Evolutionary conservation across 139 green algal species (phyloP).

Genomic region (Zygnema circumcarinatum): DNA sequence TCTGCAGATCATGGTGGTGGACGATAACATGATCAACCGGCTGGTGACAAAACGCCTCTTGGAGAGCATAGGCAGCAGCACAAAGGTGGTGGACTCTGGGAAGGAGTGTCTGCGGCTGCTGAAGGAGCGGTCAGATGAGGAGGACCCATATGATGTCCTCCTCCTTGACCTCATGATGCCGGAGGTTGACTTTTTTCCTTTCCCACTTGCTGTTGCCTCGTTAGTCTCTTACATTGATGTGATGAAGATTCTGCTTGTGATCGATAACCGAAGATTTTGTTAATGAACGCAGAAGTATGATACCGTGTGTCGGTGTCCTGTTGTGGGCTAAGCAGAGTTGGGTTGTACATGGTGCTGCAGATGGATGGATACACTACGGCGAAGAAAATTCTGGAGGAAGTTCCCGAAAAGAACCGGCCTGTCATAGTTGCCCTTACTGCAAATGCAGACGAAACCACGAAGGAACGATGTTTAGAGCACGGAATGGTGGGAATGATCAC

Average conservation of each 20-base stretch:
- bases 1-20: slow-evolving; percentile 51
- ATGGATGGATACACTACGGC: slow-evolving; percentile 47
- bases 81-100: slow-evolving; percentile 43
- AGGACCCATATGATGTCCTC: slow-evolving; percentile 51
- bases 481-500: slow-evolving; percentile 59
- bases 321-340: too few species aligned
- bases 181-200: too few species aligned
- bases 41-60: slow-evolving; percentile 69
- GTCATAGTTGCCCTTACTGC: slow-evolving; percentile 58
- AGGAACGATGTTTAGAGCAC: slow-evolving; percentile 47
- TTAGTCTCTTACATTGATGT: not conserved
- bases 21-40: slow-evolving; percentile 68
- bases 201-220: not conserved
- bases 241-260: not conserved
- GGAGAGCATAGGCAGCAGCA: slow-evolving; percentile 35
- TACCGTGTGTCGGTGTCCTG: too few species aligned
- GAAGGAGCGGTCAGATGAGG: slow-evolving; percentile 22
- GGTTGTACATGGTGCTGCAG: too few species aligned
- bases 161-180: slow-evolving; percentile 62
- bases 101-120: slow-evolving; percentile 49
- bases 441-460: slow-evolving; percentile 49
- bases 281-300: slow-evolving; percentile 1
- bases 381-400: slow-evolving; percentile 22
- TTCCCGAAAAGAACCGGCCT: not conserved
- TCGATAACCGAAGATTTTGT: too few species aligned